Conservation (phyloP, 441 rosid species). For the Manihot esculenta region DNA sequence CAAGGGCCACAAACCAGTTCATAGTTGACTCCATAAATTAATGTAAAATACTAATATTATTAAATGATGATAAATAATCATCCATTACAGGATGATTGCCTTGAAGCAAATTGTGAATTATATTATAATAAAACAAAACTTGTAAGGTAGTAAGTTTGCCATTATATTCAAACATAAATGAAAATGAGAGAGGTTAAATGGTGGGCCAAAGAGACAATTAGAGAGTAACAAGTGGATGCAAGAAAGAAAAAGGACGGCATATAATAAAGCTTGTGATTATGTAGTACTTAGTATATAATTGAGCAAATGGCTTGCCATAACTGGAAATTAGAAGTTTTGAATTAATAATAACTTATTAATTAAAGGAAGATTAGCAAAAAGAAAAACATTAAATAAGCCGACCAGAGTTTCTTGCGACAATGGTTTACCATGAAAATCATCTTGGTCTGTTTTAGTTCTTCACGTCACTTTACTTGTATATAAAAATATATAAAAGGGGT, state of each 20-base stretch:
- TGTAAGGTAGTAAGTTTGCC: slow-evolving; percentile 27
- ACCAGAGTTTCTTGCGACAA: slow-evolving; percentile 51
- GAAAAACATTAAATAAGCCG: slow-evolving; percentile 31
- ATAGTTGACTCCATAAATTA: slow-evolving; percentile 29
- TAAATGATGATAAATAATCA: slow-evolving; percentile 16
- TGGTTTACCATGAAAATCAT: slow-evolving; percentile 29
- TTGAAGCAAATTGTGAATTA: slow-evolving; percentile 19
- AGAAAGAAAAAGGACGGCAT: slow-evolving; percentile 31
- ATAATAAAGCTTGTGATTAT: slow-evolving; percentile 15
- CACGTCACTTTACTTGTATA: slow-evolving; percentile 38
- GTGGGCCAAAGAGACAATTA: slow-evolving; percentile 21
- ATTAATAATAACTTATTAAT: background rate
- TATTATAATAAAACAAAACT: slow-evolving; percentile 19
- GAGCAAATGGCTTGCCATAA: slow-evolving; percentile 28
- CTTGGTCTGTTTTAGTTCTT: slow-evolving; percentile 44
- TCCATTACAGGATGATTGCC: slow-evolving; percentile 18
- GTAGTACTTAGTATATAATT: slow-evolving; percentile 10
- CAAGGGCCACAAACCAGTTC: slow-evolving; percentile 25
- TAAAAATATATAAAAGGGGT: too few species aligned
- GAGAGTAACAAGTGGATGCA: slow-evolving; percentile 34
- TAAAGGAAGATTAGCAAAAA: background rate
- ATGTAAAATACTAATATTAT: background rate
- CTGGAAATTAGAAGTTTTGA: slow-evolving; percentile 20
- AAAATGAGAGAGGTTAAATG: background rate
- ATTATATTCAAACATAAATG: slow-evolving; percentile 3